Evolutionary conservation across 495 filamentous ascomycete species (phyloP).

Genomic region (Cenococcum geophilum): DNA sequence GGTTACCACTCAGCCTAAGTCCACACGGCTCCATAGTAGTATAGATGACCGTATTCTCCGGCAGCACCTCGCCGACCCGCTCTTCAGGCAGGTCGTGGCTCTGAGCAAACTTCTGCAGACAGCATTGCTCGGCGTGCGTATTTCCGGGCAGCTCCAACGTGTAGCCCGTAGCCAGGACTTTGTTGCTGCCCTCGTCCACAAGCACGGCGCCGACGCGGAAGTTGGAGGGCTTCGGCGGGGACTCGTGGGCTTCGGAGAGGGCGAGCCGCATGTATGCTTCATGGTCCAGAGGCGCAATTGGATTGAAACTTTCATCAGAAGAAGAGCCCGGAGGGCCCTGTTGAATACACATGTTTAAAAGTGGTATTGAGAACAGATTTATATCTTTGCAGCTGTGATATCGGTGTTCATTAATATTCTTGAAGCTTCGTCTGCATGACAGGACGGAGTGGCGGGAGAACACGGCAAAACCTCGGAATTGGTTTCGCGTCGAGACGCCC

Average conservation of each 20-base stretch:
- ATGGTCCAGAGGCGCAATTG: slow-evolving; percentile 43
- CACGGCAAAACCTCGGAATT: neutral
- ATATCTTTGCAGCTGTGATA: neutral
- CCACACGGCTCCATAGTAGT: slow-evolving; percentile 94
- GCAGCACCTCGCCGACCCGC: slow-evolving; percentile 50
- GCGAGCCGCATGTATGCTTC: slow-evolving; percentile 62
- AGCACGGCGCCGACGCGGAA: slow-evolving; percentile 88
- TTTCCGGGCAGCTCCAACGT: slow-evolving; percentile 87
- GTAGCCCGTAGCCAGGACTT: slow-evolving; percentile 77
- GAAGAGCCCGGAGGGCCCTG: neutral
- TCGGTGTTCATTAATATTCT: neutral
- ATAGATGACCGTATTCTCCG: slow-evolving; percentile 60
- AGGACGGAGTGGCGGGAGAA: neutral
- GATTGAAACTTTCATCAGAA: neutral
- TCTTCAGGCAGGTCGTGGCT: slow-evolving; percentile 49
- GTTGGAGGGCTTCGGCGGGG: slow-evolving; percentile 80
- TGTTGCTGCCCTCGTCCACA: slow-evolving; percentile 48
- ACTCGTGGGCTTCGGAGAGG: slow-evolving; percentile 65
- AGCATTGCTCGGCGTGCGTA: slow-evolving; percentile 93
- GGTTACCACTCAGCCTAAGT: slow-evolving; percentile 71
- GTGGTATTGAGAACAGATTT: neutral
- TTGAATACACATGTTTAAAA: neutral
- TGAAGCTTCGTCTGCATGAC: neutral
- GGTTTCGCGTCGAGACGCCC: no score
- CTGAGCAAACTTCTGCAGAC: slow-evolving; percentile 66